A percentile compares a stretch with the other conserved stretches of the same genome.
Conservation (phyloP, 192 early-diverging fungal species). For the Gonapodya prolifera region DNA sequence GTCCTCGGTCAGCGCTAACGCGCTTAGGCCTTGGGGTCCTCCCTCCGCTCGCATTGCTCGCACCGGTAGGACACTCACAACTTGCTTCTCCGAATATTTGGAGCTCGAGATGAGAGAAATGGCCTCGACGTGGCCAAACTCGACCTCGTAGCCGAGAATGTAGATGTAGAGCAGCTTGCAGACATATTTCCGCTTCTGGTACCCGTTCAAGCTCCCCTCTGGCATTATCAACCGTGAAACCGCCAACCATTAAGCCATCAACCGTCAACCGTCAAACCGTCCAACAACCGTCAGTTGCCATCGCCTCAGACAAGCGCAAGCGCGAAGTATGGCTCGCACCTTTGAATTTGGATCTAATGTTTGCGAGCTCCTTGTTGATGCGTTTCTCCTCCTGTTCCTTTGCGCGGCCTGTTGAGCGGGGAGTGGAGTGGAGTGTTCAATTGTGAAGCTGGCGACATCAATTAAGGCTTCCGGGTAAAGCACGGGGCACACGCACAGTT, state of each 20-base stretch:
- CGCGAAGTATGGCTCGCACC: constrained; percentile 33
- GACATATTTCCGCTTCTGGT: constrained; percentile 99
- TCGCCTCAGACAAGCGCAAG: background rate
- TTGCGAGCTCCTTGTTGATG: constrained; percentile 98
- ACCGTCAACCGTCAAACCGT: background rate
- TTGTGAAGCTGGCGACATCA: constrained; percentile 7
- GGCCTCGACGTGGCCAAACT: constrained; percentile 96
- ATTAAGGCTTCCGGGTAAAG: background rate
- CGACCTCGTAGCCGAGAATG: constrained; percentile 94
- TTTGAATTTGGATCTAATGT: constrained; percentile 97
- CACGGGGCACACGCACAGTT: constrained; percentile 61
- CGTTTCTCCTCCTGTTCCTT: constrained; percentile 95
- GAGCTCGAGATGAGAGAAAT: constrained; percentile 76
- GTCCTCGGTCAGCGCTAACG: too few species aligned
- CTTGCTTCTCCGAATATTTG: constrained; percentile 97
- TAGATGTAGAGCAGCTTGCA: constrained; percentile 99
- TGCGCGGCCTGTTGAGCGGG: constrained; percentile 60
- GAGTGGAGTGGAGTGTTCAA: constrained; percentile 11
- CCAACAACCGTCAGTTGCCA: background rate
- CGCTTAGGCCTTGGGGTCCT: too few species aligned
- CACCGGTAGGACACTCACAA: constrained; percentile 52
- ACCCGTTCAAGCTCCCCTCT: constrained; percentile 87
- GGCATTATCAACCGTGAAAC: background rate
- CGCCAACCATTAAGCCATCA: background rate
- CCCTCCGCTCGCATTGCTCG: too few species aligned